Conservation (phyloP, 352 stramenopile genomes). For the Phytophthora litchii region DNA sequence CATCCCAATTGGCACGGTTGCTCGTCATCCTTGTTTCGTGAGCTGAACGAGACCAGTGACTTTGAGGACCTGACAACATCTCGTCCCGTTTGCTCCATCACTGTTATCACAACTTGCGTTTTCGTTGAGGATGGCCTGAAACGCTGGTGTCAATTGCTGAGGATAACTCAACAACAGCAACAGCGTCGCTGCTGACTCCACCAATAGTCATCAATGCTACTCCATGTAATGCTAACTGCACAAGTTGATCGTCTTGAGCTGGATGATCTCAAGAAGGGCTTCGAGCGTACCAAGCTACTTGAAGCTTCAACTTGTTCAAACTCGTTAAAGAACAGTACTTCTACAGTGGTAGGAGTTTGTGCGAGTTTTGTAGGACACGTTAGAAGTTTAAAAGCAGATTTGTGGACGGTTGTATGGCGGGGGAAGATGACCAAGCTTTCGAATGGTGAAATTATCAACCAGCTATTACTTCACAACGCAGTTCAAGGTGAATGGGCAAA, state of each 20-base stretch:
- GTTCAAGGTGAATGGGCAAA: no score
- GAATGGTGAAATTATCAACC: no score
- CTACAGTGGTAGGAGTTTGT: no score
- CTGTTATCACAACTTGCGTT: conserved; percentile 24
- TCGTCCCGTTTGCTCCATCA: not conserved
- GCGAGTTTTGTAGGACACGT: no score
- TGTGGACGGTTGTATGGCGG: no score
- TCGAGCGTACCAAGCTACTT: conserved; percentile 22
- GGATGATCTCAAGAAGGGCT: conserved; percentile 37
- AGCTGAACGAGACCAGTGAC: no score
- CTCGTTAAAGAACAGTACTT: no score
- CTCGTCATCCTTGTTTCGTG: not conserved
- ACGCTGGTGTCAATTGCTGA: conserved; percentile 38
- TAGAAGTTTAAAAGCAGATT: no score
- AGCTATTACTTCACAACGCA: no score
- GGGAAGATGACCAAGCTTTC: no score
- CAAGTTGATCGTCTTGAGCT: conserved; percentile 56
- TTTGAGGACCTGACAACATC: not conserved
- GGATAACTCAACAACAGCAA: conserved; percentile 40
- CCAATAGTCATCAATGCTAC: conserved; percentile 62
- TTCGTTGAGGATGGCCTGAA: conserved; percentile 74
- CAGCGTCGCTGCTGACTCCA: conserved; percentile 42
- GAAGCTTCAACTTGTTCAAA: no score
- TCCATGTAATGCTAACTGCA: conserved; percentile 67
- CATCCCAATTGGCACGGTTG: conserved; percentile 4